Percentiles rank a stretch among this genome's conserved stretches.
Conservation (phyloP, 768 basidiomycete genomes). For the Boletus barrowsii region DNA sequence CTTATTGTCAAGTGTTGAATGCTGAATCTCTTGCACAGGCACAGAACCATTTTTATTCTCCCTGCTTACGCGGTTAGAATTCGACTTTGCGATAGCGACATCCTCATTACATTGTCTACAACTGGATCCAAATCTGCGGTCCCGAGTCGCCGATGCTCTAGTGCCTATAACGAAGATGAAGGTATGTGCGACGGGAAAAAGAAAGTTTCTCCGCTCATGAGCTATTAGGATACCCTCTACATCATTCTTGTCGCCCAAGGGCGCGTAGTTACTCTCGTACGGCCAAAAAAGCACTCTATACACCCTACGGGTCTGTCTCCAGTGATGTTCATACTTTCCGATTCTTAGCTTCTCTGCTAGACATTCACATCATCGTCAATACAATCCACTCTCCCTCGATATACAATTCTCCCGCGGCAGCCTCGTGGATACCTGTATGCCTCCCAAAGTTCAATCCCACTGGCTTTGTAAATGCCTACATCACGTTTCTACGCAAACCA, state of each 20-base stretch:
- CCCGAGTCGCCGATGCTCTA: constrained; percentile 75
- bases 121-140: constrained; percentile 65
- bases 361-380: constrained; percentile 90
- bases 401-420: constrained; percentile 70
- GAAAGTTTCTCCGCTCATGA: background rate
- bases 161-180: constrained; percentile 79
- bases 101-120: constrained; percentile 81
- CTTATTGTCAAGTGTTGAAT: background rate
- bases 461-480: constrained; percentile 89
- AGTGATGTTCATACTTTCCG: background rate
- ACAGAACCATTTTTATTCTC: constrained; percentile 79
- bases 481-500: constrained; percentile 60
- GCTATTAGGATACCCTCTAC: constrained; percentile 79
- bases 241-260: constrained; percentile 79
- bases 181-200: constrained; percentile 35
- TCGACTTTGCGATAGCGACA: constrained; percentile 77
- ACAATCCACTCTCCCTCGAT: constrained; percentile 83
- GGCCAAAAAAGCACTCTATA: constrained; percentile 92
- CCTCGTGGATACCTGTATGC: constrained; percentile 94
- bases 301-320: constrained; percentile 76
- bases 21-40: constrained; percentile 43
- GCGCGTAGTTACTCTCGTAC: constrained; percentile 78
- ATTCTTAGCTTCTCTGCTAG: constrained; percentile 29
- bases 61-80: constrained; percentile 65
- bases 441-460: constrained; percentile 90